Evolutionary conservation across 192 early-diverging fungal genomes (phyloP).

Genomic region (Gryganskiella cystojenkinii): DNA sequence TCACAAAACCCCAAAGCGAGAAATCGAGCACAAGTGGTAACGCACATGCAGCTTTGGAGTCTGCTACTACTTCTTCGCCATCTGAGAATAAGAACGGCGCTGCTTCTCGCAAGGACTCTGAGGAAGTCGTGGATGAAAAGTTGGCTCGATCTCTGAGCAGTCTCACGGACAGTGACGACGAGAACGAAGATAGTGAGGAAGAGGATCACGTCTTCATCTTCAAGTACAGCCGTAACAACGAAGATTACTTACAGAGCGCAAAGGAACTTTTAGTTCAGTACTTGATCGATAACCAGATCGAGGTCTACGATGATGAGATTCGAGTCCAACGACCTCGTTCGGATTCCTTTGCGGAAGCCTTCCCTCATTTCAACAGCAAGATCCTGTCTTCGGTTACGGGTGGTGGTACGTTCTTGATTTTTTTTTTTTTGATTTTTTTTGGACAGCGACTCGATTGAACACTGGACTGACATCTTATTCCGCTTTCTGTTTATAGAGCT

Average conservation of each 20-base stretch:
- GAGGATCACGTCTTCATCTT: conserved; percentile 45
- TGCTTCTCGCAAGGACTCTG: background rate
- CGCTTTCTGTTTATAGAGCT: background rate
- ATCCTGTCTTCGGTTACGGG: conserved; percentile 64
- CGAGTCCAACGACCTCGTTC: conserved; percentile 54
- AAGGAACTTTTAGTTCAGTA: conserved; percentile 47
- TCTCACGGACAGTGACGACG: conserved; percentile 36
- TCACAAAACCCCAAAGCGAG: background rate
- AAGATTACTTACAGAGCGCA: conserved; percentile 45
- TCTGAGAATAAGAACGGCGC: background rate
- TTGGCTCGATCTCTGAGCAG: conserved; percentile 44
- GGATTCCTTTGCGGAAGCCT: conserved; percentile 69
- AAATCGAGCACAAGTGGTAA: background rate
- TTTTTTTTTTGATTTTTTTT: background rate
- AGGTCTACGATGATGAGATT: conserved; percentile 51
- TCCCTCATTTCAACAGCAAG: conserved; percentile 79
- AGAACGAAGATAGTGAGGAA: conserved; percentile 36
- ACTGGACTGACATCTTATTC: background rate
- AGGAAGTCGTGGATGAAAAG: conserved; percentile 2
- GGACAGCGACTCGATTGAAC: background rate
- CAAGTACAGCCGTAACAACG: conserved; percentile 54
- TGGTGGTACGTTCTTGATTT: conserved; percentile 13
- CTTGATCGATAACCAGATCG: conserved; percentile 44
- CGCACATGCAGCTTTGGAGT: background rate
- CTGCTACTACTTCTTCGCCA: background rate